Base-by-base conservation (phyloP, 148 eudicot species). In the Camellia japonica region DNA sequence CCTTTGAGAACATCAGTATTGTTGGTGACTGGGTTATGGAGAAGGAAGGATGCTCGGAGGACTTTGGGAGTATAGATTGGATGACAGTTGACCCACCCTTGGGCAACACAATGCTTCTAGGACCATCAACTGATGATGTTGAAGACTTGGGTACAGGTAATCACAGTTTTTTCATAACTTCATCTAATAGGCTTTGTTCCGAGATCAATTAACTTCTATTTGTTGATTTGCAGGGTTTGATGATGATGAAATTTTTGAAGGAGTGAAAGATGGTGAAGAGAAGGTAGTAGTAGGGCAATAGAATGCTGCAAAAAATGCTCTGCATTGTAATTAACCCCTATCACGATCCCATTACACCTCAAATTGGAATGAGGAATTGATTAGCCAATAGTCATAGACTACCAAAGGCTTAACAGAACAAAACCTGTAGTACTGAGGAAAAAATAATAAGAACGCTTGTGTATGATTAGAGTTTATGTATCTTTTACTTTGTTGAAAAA, bases 161-260 rank as follows among this genome's bases (percentile, higher is more conserved):
- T 77, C 20, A 41, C 52, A 54, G 42, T 59, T 42, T 49, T 30
- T 52, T 0, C 19, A 15, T 11, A 49, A 3, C 68, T 10, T 61
- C 41, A 23, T 67, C 9, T 44, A 7, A 14, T 69, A 20, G n/a
- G 11, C 47, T 51, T 43, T 43, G 49, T 41, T 38, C 43, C n/a
- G 6, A 42, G 60, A 74, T 68, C 15, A 30, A 52, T 3, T 15
- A 71, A 46, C 16, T n/a, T 20, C 44, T 30, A n/a, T 5, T 71
- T 72, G 52, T 69, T 43, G 41, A 79, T 82, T 43, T 86, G 82
- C 90, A 95, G 97, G 94, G 68, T 95, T 92, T 84, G 89, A 90
- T 77, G 97, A 95, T 82, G 87, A 74, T 80, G 98, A 93, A 83
- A 89, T 91, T 63, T 91, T 93, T 77, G 86, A 88, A 19, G 92